Conservation (phyloP, 768 basidiomycete species). For the Collybia sp. region DNA sequence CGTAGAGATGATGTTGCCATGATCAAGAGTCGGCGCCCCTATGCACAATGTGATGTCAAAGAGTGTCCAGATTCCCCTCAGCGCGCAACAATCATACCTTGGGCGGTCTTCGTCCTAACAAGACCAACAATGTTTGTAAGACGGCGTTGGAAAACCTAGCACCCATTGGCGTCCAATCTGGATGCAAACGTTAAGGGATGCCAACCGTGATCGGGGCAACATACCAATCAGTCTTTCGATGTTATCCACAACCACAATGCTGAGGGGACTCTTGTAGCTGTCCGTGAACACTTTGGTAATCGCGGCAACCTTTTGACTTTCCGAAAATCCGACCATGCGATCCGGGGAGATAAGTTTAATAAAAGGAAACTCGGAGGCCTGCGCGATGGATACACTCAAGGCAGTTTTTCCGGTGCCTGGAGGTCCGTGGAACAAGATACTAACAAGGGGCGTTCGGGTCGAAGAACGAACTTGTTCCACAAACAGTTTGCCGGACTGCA, state of each 20-base stretch:
- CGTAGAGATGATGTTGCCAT: conserved; percentile 91
- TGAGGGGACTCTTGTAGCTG: conserved; percentile 95
- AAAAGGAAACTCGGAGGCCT: conserved; percentile 92
- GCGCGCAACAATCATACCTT: conserved; percentile 58
- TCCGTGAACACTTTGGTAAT: conserved; percentile 93
- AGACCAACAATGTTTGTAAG: conserved; percentile 83
- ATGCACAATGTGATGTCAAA: conserved; percentile 5
- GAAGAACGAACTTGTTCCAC: conserved; percentile 93
- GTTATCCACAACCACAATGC: conserved; percentile 93
- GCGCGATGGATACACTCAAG: conserved; percentile 89
- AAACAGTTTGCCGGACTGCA: conserved; percentile 82
- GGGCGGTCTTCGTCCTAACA: conserved; percentile 86
- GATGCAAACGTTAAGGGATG: neutral
- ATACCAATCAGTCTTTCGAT: conserved; percentile 88
- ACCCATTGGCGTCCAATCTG: conserved; percentile 96
- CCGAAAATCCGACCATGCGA: conserved; percentile 95
- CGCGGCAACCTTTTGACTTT: conserved; percentile 84
- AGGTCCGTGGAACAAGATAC: conserved; percentile 83
- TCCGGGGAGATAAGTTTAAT: conserved; percentile 97
- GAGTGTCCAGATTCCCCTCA: neutral
- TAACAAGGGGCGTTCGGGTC: conserved; percentile 87
- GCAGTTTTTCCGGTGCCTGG: conserved; percentile 95
- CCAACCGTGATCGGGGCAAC: conserved; percentile 13
- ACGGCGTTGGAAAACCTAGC: conserved; percentile 95
- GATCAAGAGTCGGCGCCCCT: conserved; percentile 90